These are phyloP conservation scores for Verticillium isaacii DNA, from an alignment of 2,329 filamentous ascomycete species.

Conservation along the genomic window DNA sequence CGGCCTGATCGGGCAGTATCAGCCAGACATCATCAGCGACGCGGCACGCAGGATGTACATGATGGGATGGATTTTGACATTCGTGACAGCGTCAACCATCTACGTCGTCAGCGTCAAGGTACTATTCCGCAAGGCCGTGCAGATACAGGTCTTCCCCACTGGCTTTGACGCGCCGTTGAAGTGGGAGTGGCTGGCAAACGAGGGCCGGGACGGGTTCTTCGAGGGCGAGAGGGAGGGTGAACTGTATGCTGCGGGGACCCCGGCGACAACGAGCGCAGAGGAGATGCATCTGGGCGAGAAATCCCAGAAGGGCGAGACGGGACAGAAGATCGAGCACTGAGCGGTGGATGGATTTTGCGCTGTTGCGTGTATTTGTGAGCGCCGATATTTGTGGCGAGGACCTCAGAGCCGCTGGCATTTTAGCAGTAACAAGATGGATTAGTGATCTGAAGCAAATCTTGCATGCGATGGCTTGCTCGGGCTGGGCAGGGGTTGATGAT, in stretches of 20 bases:
- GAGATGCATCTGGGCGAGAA: constrained; percentile 7
- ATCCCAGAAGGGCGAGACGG: not conserved
- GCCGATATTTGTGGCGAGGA: too few species aligned
- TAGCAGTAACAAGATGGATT: too few species aligned
- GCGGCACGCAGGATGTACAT: constrained; percentile 22
- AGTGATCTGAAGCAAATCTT: too few species aligned
- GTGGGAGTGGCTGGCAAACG: constrained; percentile 18
- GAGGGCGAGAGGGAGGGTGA: constrained; percentile 14
- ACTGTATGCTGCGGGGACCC: constrained; percentile 9
- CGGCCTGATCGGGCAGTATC: constrained; percentile 20
- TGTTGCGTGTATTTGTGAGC: too few species aligned
- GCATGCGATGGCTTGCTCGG: too few species aligned
- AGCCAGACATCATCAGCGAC: constrained; percentile 17
- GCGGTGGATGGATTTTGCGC: too few species aligned
- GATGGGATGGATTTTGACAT: constrained; percentile 24
- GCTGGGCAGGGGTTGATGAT: too few species aligned
- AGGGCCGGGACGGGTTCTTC: constrained; percentile 18
- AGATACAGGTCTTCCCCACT: constrained; percentile 15
- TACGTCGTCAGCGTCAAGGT: constrained; percentile 13
- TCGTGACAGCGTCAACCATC: constrained; percentile 18
- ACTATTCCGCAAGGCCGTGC: constrained; percentile 1
- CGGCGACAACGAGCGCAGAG: constrained; percentile 5
- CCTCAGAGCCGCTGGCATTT: too few species aligned
- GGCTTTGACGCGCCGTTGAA: constrained; percentile 13
- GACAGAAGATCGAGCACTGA: not conserved